Conservation (phyloP, 805 yeast genomes). For the Ogataea trehalophila region DNA sequence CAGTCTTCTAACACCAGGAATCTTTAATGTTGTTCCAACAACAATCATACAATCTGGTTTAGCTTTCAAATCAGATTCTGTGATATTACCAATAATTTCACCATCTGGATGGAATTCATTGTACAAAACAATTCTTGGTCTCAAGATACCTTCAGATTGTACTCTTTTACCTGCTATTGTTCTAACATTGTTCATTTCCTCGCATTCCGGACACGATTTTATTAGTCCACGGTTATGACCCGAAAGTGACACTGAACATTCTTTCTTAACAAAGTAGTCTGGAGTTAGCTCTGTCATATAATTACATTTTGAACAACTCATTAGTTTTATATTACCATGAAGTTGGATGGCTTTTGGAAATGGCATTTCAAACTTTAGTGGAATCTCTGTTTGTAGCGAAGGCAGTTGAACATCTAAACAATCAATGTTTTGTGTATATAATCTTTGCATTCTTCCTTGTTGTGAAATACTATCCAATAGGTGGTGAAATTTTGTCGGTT, state of each 20-base stretch:
- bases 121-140: constrained; percentile 67
- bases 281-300: constrained; percentile 51
- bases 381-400: constrained; percentile 43
- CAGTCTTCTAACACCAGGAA: constrained; percentile 64
- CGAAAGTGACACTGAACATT: constrained; percentile 22
- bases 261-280: constrained; percentile 40
- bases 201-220: constrained; percentile 54
- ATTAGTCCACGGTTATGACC: constrained; percentile 33
- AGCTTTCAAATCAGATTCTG: constrained; percentile 57
- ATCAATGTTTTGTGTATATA: constrained; percentile 89
- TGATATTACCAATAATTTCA: constrained; percentile 74
- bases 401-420: constrained; percentile 62
- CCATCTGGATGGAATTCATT: constrained; percentile 84
- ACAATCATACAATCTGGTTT: constrained; percentile 76
- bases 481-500: constrained; percentile 72
- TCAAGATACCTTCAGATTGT: constrained; percentile 56
- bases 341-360: constrained; percentile 66
- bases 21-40: constrained; percentile 81
- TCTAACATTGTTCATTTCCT: constrained; percentile 52
- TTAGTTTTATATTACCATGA: constrained; percentile 73
- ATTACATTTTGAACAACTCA: constrained; percentile 76
- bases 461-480: constrained; percentile 55
- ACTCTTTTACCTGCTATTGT: constrained; percentile 57
- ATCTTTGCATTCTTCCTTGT: constrained; percentile 59
- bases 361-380: constrained; percentile 34